A percentile compares a stretch with the other conserved stretches of the same genome.
Evolutionary conservation across 1,284 basidiomycete species (phyloP).

Genomic region (Phlebopus sp.): DNA sequence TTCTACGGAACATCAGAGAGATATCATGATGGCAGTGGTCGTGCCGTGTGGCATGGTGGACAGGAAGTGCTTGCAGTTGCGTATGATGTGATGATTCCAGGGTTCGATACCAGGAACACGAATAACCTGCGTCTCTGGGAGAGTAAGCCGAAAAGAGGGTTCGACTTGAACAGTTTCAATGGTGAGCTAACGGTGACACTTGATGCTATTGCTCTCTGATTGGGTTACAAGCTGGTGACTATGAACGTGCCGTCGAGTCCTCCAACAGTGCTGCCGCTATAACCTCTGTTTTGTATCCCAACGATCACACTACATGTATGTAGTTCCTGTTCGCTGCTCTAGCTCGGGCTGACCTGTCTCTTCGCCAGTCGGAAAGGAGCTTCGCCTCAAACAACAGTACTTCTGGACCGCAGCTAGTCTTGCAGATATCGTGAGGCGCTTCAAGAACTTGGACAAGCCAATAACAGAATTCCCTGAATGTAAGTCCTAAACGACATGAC

Average conservation of each 20-base stretch:
- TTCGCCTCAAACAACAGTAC: constrained; percentile 93
- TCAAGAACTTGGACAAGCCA: constrained; percentile 76
- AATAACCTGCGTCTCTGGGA: constrained; percentile 82
- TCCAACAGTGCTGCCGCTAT: constrained; percentile 89
- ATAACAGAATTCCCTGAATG: constrained; percentile 79
- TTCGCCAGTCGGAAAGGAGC: constrained; percentile 76
- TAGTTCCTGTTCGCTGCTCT: neutral
- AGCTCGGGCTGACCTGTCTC: constrained; percentile 2
- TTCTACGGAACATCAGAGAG: constrained; percentile 85
- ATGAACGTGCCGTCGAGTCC: constrained; percentile 81
- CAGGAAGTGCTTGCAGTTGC: constrained; percentile 90
- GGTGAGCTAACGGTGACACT: constrained; percentile 40
- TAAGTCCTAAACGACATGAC: constrained; percentile 33
- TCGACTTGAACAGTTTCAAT: constrained; percentile 91
- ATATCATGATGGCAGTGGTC: constrained; percentile 55
- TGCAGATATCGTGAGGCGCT: constrained; percentile 81
- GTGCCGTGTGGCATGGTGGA: constrained; percentile 81
- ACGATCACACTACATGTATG: constrained; percentile 73
- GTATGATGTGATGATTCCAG: constrained; percentile 90
- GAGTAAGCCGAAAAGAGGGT: constrained; percentile 86
- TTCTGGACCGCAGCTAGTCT: constrained; percentile 88
- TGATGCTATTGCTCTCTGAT: neutral
- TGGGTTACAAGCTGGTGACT: constrained; percentile 69
- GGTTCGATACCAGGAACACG: constrained; percentile 74
- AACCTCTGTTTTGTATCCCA: constrained; percentile 86